Percentiles rank a stretch among this genome's conserved stretches.
These are phyloP conservation scores for Cantharellus anzutake DNA, from an alignment of 768 basidiomycete species.

Conservation along the genomic window DNA sequence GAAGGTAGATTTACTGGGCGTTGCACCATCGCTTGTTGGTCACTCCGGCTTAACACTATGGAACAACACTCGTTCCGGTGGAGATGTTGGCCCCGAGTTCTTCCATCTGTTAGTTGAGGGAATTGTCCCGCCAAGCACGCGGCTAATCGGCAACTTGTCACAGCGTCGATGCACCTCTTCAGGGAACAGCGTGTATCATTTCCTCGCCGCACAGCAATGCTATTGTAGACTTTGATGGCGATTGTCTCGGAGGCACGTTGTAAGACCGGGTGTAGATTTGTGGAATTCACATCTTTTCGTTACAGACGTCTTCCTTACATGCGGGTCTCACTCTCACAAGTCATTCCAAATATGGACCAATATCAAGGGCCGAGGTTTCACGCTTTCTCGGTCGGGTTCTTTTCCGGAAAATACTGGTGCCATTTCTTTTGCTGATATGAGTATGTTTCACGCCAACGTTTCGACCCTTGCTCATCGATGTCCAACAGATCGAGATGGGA, in stretches of 20 bases:
- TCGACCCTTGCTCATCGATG: background rate
- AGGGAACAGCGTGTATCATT: constrained; percentile 48
- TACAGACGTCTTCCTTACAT: constrained; percentile 76
- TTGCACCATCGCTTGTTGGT: constrained; percentile 23
- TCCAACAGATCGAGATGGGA: constrained; percentile 67
- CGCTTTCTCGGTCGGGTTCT: constrained; percentile 40
- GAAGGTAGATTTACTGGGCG: constrained; percentile 72
- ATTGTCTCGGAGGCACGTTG: constrained; percentile 72
- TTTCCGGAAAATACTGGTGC: constrained; percentile 63
- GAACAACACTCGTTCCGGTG: constrained; percentile 38
- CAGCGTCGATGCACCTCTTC: constrained; percentile 41
- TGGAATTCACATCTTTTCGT: background rate
- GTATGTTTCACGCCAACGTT: constrained; percentile 23
- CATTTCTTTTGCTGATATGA: constrained; percentile 80
- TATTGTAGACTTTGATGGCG: constrained; percentile 83
- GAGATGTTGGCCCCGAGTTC: constrained; percentile 14
- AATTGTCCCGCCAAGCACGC: background rate
- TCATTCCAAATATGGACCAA: constrained; percentile 90
- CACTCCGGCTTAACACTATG: background rate
- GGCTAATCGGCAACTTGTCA: background rate
- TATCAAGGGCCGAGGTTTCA: constrained; percentile 58
- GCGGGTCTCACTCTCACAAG: constrained; percentile 33
- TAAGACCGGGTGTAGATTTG: background rate
- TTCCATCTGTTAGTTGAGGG: background rate
- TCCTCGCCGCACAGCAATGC: constrained; percentile 89